Evolutionary conservation across 164 flowering plant species (phyloP).

Genomic region (Magnolia changhungtana): DNA sequence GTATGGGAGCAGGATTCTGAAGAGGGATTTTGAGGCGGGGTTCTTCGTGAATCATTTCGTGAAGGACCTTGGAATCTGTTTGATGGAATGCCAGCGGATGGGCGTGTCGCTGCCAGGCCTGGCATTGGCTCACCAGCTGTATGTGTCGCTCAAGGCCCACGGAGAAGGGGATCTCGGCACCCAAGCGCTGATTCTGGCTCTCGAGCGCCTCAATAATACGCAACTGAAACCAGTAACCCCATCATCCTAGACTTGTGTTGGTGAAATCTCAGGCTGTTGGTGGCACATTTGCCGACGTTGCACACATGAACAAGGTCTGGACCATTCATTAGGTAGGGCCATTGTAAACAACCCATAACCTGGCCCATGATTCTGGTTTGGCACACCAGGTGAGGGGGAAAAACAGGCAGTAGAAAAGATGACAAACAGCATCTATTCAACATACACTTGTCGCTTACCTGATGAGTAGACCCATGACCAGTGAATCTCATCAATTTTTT

Average conservation of each 20-base stretch:
- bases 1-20: constrained; percentile 68
- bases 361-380: too few species aligned
- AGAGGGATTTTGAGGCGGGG: constrained; percentile 83
- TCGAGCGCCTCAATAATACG: constrained; percentile 83
- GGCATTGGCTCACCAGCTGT: constrained; percentile 90
- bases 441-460: neutral
- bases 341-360: too few species aligned
- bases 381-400: too few species aligned
- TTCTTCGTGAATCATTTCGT: constrained; percentile 89
- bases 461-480: too few species aligned
- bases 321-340: neutral
- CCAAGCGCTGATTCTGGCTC: constrained; percentile 76
- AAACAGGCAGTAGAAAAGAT: neutral
- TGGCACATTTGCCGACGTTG: neutral
- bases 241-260: neutral
- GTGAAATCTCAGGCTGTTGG: neutral
- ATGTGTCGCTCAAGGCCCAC: constrained; percentile 78
- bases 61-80: constrained; percentile 91
- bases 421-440: neutral
- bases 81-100: constrained; percentile 82
- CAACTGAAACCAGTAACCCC: constrained; percentile 22
- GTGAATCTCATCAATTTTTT: too few species aligned
- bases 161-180: constrained; percentile 88
- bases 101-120: constrained; percentile 81
- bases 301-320: neutral